Conservation (phyloP, 2,329 filamentous ascomycete genomes). For the Colletotrichum gigasporum region DNA sequence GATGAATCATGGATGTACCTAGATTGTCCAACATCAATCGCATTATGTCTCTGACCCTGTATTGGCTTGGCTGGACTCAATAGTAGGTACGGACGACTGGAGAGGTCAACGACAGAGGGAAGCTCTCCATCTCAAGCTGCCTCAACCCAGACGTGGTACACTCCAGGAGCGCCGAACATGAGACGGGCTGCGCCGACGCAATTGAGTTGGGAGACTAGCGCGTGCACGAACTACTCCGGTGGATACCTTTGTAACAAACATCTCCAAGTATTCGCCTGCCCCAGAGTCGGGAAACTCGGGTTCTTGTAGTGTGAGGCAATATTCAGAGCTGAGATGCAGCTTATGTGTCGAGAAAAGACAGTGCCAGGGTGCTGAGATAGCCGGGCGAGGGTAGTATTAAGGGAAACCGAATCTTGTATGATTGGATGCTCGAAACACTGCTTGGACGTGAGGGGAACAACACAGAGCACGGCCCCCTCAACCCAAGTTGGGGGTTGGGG, state of each 20-base stretch:
- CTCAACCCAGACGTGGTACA: background rate
- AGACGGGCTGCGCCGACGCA: background rate
- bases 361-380: too few species aligned
- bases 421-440: slow-evolving; percentile 27
- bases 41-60: too few species aligned
- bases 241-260: too few species aligned
- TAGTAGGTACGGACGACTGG: background rate
- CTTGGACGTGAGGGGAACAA: slow-evolving; percentile 27
- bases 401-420: background rate
- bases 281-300: background rate
- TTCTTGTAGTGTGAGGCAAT: background rate
- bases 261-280: too few species aligned
- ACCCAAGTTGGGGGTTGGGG: background rate
- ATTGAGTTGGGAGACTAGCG: background rate
- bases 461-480: slow-evolving; percentile 17
- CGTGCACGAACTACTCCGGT: background rate
- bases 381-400: background rate
- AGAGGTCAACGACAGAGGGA: background rate
- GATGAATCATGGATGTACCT: background rate
- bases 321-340: too few species aligned
- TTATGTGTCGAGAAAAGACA: too few species aligned
- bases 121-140: background rate
- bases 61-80: background rate
- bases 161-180: slow-evolving; percentile 18
- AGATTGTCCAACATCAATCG: background rate